Evolutionary conservation across 2,329 filamentous ascomycete species (phyloP), one percentile per base, ranked within the genome.

Genomic region (Hypomyces perniciosus): DNA sequence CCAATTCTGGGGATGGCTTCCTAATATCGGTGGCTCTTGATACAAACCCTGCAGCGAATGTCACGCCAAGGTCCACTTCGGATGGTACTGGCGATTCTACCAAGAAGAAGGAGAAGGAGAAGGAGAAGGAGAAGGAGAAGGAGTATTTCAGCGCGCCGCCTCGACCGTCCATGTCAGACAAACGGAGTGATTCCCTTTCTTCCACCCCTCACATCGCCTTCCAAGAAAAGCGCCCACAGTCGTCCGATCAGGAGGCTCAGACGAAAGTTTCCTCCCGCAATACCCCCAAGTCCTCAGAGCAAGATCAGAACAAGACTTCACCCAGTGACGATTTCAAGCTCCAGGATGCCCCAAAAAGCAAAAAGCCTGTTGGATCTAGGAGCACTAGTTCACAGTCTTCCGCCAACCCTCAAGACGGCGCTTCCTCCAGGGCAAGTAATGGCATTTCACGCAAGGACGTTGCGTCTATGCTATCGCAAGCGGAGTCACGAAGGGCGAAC

Each of bases 181-280:
- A 69, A 58, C 75, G 73, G 44, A 62, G 61, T 12, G 77, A 78
- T 40, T 78, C 77, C 1, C 72, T 74, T 50, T 66, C 72, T 53
- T 79, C 83, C 2, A 90, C 88, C 12, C 89, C 90, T n/a, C 90
- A 96, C 62, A 95, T 95, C 60, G 87, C 90, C 26, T 95, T 90
- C 65, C 90, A 95, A 65, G 89, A 95, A 61, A 93, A 91, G 68
- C 81, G 82, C 2, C 80, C 87, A 2, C 64, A 68, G 43, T 84
- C 83, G 1, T 80, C 83, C 3, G 81, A 85, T 8, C 70, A 81
- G 27, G 74, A 81, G 30, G 78, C 77, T 1, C 73, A 79, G 43
- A 69, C 74, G 27, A 83, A 75, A 61, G 68, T 70, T 44, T 70
- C 72, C 51, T 68, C 64, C 55, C 77, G 69, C 60, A 78, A 71